Evolutionary conservation across 2,329 filamentous ascomycete species (phyloP), one percentile per base, ranked within the genome.

Genomic region (Dactylellina haptotyla): DNA sequence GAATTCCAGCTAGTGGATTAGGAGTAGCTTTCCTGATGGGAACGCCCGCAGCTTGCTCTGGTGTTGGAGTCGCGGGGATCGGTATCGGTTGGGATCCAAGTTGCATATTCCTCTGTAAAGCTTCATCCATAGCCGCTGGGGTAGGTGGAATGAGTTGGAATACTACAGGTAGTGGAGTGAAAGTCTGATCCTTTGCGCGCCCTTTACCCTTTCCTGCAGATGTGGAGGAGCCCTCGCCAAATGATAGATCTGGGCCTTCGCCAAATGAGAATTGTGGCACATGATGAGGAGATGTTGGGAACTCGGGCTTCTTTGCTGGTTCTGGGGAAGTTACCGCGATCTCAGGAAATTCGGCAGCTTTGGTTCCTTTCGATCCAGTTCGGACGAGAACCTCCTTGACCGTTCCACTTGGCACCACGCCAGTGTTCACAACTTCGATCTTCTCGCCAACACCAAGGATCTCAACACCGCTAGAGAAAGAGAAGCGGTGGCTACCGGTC

Each of bases 111-210:
- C 46, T 48, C 8, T 18, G 28, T 5, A 37, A 37, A 26, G 37
- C 23, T 18, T 72, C 67, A 3, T 72, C 67, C 1, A 16, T 34
- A 0, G 58, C 67, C 1, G 67, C 58, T n/a, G 69, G 69, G 2
- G 69, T 74, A 4, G 69, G 69, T 8, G 69, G 69, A 16, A 74
- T 74, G 18, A 74, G 54, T 18, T 74, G 69, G 39, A 74, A 74
- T 3, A 34, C 46, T n/a, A 74, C 69, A 3, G 69, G 69, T 2
- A 46, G 32, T 6, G 63, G 18, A 25, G 62, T 23, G 3, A 48
- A 56, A 23, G 41, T 61, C 20, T 74, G 69, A 10, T 74, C 63
- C 16, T 54, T 56, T 28, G 62, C 69, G 2, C 62, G 54, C 23
- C 32, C 69, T 43, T 74, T 74, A 5, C 69, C 69, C 16, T 74